Percentiles rank a stretch among this genome's conserved stretches.
Conservation (phyloP, 257 asterid genomes). For the Dorcoceras hygrometricum region DNA sequence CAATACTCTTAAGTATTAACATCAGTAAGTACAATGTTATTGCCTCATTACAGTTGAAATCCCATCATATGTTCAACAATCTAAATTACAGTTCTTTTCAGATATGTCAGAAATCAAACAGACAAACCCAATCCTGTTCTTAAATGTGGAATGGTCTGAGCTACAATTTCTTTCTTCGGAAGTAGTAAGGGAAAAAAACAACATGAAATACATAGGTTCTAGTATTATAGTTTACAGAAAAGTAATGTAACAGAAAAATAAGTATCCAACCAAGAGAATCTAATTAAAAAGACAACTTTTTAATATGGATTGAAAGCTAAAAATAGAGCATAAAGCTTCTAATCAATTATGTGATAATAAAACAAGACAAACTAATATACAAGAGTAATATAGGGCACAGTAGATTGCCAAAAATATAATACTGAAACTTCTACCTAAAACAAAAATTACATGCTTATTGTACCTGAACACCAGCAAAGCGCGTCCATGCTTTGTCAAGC, state of each 20-base stretch:
- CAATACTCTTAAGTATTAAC: slow-evolving; percentile 3
- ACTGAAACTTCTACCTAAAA: slow-evolving; percentile 24
- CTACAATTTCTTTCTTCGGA: neutral
- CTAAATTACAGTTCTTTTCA: neutral
- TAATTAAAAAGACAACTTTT: neutral
- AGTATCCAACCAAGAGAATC: slow-evolving; percentile 9
- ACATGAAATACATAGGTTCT: neutral
- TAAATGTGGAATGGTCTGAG: neutral
- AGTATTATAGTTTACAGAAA: neutral
- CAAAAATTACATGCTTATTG: neutral
- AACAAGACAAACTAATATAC: neutral
- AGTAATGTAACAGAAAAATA: slow-evolving; percentile 8
- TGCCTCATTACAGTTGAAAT: neutral
- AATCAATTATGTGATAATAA: neutral
- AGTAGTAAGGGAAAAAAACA: neutral
- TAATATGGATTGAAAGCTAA: slow-evolving; percentile 1
- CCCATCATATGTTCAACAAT: neutral
- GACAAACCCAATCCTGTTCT: slow-evolving; percentile 1
- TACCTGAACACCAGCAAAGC: slow-evolving; percentile 97
- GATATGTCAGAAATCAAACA: neutral
- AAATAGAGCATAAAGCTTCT: slow-evolving; percentile 3
- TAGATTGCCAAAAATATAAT: slow-evolving; percentile 3
- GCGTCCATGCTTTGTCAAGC: slow-evolving; percentile 98
- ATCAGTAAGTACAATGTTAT: neutral
- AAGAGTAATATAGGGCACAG: slow-evolving; percentile 1